Conservation (phyloP, 108 stramenopile species). For the Cyclotella sp. region DNA sequence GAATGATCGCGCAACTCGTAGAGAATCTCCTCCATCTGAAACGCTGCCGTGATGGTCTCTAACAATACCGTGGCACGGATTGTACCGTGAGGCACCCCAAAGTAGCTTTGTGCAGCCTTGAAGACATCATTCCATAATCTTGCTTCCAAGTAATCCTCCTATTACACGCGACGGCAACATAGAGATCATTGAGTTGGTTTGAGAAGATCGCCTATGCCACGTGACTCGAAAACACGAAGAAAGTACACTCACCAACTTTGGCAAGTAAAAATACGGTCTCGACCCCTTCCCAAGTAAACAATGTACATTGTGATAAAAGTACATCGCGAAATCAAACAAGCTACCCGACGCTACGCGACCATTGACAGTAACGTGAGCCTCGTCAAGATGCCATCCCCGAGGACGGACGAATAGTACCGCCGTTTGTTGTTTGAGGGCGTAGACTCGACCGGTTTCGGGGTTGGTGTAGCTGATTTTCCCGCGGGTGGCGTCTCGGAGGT, state of each 20-base stretch:
- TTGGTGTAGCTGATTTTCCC: constrained; percentile 89
- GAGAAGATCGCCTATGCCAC: background rate
- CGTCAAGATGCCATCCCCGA: constrained; percentile 94
- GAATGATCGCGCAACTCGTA: constrained; percentile 94
- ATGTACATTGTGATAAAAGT: constrained; percentile 92
- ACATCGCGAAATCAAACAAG: constrained; percentile 92
- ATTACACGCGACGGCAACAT: background rate
- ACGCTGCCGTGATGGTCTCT: constrained; percentile 95
- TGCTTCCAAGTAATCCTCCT: constrained; percentile 88
- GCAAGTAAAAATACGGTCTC: constrained; percentile 91
- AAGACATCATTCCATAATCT: constrained; percentile 95
- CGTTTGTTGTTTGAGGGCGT: constrained; percentile 72
- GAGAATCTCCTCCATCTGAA: constrained; percentile 96
- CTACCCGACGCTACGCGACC: constrained; percentile 83
- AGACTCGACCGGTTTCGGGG: constrained; percentile 84
- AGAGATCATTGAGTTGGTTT: background rate
- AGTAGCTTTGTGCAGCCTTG: constrained; percentile 76
- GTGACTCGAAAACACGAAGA: background rate
- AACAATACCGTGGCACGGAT: constrained; percentile 90
- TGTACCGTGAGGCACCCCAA: constrained; percentile 85
- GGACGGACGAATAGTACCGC: constrained; percentile 90
- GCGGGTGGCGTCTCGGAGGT: constrained; percentile 90
- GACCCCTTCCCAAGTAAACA: constrained; percentile 72
- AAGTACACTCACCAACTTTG: constrained; percentile 65
- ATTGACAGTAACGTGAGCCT: constrained; percentile 90